phyloP scores from a whole-genome alignment of 768 basidiomycete genomes.

The Hebeloma cylindrosporum region DNA sequence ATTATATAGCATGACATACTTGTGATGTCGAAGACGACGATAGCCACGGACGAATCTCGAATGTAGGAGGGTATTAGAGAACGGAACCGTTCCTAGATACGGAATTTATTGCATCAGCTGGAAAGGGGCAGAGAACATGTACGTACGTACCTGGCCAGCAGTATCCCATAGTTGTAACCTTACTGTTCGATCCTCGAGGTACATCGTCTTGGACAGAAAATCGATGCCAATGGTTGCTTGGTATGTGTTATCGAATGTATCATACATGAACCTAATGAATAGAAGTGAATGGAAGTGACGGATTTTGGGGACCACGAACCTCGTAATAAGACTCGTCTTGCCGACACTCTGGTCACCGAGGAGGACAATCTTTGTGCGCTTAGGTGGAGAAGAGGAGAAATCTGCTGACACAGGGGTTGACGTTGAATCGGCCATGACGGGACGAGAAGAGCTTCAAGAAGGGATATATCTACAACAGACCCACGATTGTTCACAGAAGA shows the following conservation, averaged over 20 bases:
- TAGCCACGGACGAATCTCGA: conserved; percentile 97
- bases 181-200: conserved; percentile 97
- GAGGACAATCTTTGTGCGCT: conserved; percentile 94
- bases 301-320: conserved; percentile 49
- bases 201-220: conserved; percentile 99
- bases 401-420: conserved; percentile 75
- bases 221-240: conserved; percentile 98
- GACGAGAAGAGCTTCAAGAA: conserved; percentile 2
- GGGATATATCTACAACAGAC: conserved; percentile 9
- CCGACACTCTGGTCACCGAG: conserved; percentile 98
- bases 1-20: conserved; percentile 67
- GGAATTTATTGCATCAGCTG: conserved; percentile 5
- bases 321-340: conserved; percentile 97
- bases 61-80: conserved; percentile 99
- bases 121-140: not conserved
- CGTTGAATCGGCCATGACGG: conserved; percentile 41
- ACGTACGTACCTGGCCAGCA: conserved; percentile 74
- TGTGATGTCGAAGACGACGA: conserved; percentile 98
- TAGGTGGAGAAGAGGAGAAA: conserved; percentile 86
- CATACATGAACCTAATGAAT: conserved; percentile 86
- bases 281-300: conserved; percentile 11
- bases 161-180: conserved; percentile 99
- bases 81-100: conserved; percentile 98
- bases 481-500: too few relatives aligned
- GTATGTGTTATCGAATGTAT: conserved; percentile 99